These are phyloP conservation scores for Leishmania turanica DNA, from an alignment of 208 protist genomes.

Conservation along the genomic window DNA sequence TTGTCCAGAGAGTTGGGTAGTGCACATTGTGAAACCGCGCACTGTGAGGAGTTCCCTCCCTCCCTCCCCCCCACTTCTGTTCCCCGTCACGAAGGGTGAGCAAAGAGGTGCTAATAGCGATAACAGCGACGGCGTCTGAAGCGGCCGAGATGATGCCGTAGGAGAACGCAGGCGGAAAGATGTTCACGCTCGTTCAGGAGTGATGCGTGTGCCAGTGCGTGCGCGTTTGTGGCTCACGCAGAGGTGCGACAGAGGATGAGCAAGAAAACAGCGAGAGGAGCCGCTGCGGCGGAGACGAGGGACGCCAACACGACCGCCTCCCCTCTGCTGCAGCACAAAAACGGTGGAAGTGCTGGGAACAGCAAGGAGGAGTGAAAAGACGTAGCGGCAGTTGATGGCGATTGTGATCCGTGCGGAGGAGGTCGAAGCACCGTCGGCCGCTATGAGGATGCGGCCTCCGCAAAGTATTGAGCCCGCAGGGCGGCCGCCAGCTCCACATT, in stretches of 20 bases:
- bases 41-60: neutral
- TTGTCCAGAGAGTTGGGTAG: neutral
- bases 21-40: neutral
- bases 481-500: slow-evolving; percentile 9
- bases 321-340: neutral
- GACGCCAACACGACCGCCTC: neutral
- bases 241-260: neutral
- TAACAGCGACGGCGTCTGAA: neutral
- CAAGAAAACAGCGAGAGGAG: neutral
- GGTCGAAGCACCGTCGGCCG: neutral
- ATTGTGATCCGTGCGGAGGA: neutral
- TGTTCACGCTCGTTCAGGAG: neutral
- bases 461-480: slow-evolving; percentile 27
- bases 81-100: neutral
- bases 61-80: too few species aligned
- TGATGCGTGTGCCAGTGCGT: neutral
- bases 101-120: too few species aligned
- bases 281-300: neutral
- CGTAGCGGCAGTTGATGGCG: neutral
- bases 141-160: neutral
- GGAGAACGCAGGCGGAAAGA: neutral
- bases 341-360: neutral
- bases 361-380: neutral
- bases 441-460: slow-evolving; percentile 12
- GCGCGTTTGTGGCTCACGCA: neutral